Conservation (phyloP, 495 filamentous ascomycete genomes). For the Echria macrotheca region DNA sequence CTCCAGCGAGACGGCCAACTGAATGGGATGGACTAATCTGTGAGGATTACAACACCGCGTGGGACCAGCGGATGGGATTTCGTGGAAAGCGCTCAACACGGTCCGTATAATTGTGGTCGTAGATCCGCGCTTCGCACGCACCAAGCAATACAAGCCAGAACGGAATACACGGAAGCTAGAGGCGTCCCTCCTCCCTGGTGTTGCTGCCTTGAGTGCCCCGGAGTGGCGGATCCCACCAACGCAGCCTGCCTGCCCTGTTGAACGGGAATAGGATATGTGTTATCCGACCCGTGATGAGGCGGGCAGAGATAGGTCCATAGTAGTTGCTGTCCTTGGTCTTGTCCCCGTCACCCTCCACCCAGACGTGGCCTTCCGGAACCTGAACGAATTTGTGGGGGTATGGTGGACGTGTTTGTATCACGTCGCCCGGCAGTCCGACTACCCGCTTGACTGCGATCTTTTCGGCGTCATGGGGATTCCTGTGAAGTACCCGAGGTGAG, state of each 20-base stretch:
- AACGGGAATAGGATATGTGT: conserved; percentile 59
- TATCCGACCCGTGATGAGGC: conserved; percentile 58
- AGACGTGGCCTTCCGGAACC: conserved; percentile 67
- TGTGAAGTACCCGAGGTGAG: conserved; percentile 23
- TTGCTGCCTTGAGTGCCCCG: too few species aligned
- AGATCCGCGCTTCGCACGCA: too few species aligned
- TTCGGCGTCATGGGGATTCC: conserved; percentile 58
- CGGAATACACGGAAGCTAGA: too few species aligned
- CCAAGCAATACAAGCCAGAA: too few species aligned
- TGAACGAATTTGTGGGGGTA: conserved; percentile 51
- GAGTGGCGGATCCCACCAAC: conserved; percentile 52
- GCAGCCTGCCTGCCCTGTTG: conserved; percentile 43
- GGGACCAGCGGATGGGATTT: too few species aligned
- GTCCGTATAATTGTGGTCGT: too few species aligned
- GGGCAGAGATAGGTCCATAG: conserved; percentile 62
- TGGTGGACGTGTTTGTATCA: conserved; percentile 55
- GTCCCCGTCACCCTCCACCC: conserved; percentile 70
- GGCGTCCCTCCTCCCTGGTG: too few species aligned
- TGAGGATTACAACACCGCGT: too few species aligned
- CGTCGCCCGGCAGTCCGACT: conserved; percentile 64
- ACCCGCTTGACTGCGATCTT: conserved; percentile 63
- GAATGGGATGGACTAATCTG: too few species aligned
- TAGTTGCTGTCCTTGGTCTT: conserved; percentile 66
- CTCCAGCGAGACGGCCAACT: too few species aligned
- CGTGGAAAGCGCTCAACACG: too few species aligned